A percentile compares a stretch with the other conserved stretches of the same genome.
Evolutionary conservation across 257 asterid species (phyloP).

Genomic region (Nicotiana noctiflora): DNA sequence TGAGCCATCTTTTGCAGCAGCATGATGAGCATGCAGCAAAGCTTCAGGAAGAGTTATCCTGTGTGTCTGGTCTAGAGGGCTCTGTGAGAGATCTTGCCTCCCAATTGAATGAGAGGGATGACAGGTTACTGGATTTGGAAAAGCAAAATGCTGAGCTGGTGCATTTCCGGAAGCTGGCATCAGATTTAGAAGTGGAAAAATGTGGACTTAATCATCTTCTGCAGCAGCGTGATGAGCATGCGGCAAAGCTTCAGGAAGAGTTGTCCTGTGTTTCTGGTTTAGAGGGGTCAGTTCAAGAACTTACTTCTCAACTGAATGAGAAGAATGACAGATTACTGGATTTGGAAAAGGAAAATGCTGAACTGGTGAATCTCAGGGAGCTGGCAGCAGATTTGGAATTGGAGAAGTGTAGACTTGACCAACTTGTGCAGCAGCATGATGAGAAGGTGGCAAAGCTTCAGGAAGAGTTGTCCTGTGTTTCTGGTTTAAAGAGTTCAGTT

Average conservation of each 20-base stretch:
- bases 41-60: slow-evolving; percentile 30
- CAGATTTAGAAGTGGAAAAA: slow-evolving; percentile 56
- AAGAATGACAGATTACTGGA: slow-evolving; percentile 28
- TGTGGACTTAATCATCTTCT: slow-evolving; percentile 40
- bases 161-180: slow-evolving; percentile 37
- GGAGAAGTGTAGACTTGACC: slow-evolving; percentile 49
- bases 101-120: slow-evolving; percentile 34
- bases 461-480: slow-evolving; percentile 24
- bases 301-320: slow-evolving; percentile 40
- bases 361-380: slow-evolving; percentile 36
- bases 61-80: slow-evolving; percentile 37
- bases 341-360: slow-evolving; percentile 43
- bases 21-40: slow-evolving; percentile 34
- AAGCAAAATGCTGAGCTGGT: slow-evolving; percentile 46
- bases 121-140: slow-evolving; percentile 28
- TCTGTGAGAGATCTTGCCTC: slow-evolving; percentile 45
- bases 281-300: slow-evolving; percentile 44
- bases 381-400: slow-evolving; percentile 42
- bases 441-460: slow-evolving; percentile 32
- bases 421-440: slow-evolving; percentile 37
- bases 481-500: slow-evolving; percentile 37
- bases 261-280: slow-evolving; percentile 30
- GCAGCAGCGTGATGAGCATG: slow-evolving; percentile 33
- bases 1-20: slow-evolving; percentile 39
- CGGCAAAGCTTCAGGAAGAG: slow-evolving; percentile 34